These are phyloP conservation scores for Geotrichum carabidarum DNA, from an alignment of 1,139 yeast genomes.

Conservation along the genomic window DNA sequence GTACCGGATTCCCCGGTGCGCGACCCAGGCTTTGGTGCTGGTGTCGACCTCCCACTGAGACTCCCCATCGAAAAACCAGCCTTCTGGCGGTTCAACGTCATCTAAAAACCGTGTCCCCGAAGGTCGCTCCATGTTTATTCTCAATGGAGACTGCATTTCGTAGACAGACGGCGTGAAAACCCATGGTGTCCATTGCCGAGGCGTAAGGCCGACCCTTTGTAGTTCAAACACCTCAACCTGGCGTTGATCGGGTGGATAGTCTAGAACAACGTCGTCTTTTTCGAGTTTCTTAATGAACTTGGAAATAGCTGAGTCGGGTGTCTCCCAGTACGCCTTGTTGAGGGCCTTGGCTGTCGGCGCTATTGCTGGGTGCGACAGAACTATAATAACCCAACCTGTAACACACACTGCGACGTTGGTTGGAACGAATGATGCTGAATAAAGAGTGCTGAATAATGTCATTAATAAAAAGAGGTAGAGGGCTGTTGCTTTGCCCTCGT, in stretches of 20 bases:
- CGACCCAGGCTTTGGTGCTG: conserved; percentile 50
- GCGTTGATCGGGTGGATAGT: conserved; percentile 51
- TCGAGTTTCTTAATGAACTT: conserved; percentile 38
- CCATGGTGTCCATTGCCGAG: conserved; percentile 56
- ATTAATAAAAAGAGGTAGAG: conserved; percentile 46
- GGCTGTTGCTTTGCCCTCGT: conserved; percentile 62
- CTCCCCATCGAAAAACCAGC: conserved; percentile 62
- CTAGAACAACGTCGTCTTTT: conserved; percentile 53
- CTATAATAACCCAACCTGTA: conserved; percentile 39
- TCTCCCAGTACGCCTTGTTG: conserved; percentile 24
- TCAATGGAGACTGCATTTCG: conserved; percentile 45
- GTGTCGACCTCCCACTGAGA: conserved; percentile 67
- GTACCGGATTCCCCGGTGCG: conserved; percentile 41
- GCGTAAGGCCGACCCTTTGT: conserved; percentile 59
- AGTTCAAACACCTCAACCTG: conserved; percentile 71
- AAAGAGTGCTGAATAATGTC: conserved; percentile 43
- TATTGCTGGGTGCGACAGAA: conserved; percentile 34
- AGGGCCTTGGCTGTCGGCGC: conserved; percentile 25
- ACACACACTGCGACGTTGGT: conserved; percentile 62
- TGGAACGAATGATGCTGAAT: conserved; percentile 63
- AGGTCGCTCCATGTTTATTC: conserved; percentile 61
- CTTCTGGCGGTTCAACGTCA: conserved; percentile 60
- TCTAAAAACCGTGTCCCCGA: conserved; percentile 55
- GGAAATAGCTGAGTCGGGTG: conserved; percentile 27
- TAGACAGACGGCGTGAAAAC: conserved; percentile 49